Conservation (phyloP, 352 stramenopile genomes). For the Phytopythium litorale region DNA sequence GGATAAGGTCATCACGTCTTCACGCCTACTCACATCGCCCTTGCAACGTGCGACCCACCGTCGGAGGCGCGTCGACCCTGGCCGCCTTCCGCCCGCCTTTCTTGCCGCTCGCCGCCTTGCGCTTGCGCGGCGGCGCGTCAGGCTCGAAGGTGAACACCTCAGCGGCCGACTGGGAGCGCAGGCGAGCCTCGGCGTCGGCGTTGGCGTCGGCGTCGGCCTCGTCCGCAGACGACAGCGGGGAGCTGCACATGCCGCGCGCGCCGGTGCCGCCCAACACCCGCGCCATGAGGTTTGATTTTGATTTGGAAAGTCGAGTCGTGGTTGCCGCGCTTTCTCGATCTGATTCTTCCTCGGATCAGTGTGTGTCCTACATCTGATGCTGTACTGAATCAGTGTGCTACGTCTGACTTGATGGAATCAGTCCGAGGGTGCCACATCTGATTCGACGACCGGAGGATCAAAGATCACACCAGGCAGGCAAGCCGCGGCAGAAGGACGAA, state of each 20-base stretch:
- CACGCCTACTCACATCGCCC: neutral
- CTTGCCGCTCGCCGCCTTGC: conserved; percentile 7
- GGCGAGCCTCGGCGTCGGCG: neutral
- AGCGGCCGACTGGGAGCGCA: neutral
- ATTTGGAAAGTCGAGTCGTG: neutral
- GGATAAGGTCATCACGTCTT: neutral
- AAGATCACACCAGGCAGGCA: too few relatives aligned
- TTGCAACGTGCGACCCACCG: neutral
- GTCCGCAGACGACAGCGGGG: conserved; percentile 45
- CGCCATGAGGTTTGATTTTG: neutral
- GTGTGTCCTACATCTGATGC: too few relatives aligned
- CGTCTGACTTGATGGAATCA: too few relatives aligned
- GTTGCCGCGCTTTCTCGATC: neutral
- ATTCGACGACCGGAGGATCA: too few relatives aligned
- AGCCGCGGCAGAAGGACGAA: too few relatives aligned
- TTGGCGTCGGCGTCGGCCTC: conserved; percentile 15
- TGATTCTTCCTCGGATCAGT: too few relatives aligned
- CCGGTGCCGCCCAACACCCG: neutral
- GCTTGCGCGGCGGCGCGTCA: conserved; percentile 6
- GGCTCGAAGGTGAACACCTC: conserved; percentile 12
- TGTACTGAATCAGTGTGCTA: too few relatives aligned
- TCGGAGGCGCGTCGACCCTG: neutral
- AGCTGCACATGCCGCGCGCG: conserved; percentile 34
- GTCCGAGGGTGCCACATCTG: too few relatives aligned
- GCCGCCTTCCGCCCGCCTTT: conserved; percentile 3